A percentile compares a stretch with the other conserved stretches of the same genome.
phyloP scores from a whole-genome alignment of 768 basidiomycete species.

The Boletales sp. region DNA sequence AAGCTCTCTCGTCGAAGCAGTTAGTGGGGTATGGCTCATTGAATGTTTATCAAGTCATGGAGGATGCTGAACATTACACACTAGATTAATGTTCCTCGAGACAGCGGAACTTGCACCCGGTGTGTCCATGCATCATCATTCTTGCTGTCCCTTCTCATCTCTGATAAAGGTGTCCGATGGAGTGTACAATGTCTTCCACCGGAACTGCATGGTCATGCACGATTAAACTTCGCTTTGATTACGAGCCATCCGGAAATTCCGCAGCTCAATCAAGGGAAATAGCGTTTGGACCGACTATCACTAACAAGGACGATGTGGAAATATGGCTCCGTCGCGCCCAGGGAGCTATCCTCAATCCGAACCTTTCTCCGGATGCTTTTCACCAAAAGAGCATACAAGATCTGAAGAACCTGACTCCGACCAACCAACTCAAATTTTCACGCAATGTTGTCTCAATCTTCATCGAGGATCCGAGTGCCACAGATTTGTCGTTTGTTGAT shows the following conservation, averaged over 20 bases:
- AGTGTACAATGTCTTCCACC: slow-evolving; percentile 45
- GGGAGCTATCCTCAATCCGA: slow-evolving; percentile 39
- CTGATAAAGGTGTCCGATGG: slow-evolving; percentile 46
- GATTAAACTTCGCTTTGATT: slow-evolving; percentile 39
- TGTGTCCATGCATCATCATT: slow-evolving; percentile 10
- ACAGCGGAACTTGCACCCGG: slow-evolving; percentile 60
- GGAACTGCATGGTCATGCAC: slow-evolving; percentile 40
- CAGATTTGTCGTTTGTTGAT: slow-evolving; percentile 52
- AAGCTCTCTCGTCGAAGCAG: slow-evolving; percentile 57
- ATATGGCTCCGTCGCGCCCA: slow-evolving; percentile 44
- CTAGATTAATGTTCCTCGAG: slow-evolving; percentile 59
- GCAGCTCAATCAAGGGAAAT: slow-evolving; percentile 15
- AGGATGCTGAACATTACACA: neutral
- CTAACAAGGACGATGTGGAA: slow-evolving; percentile 34
- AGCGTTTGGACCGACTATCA: slow-evolving; percentile 31
- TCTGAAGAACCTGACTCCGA: slow-evolving; percentile 21
- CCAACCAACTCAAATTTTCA: slow-evolving; percentile 38
- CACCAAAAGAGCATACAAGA: slow-evolving; percentile 21
- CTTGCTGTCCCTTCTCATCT: neutral
- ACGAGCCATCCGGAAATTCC: slow-evolving; percentile 9
- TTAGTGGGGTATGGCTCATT: slow-evolving; percentile 43
- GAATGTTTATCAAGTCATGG: neutral
- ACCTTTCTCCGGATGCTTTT: slow-evolving; percentile 15
- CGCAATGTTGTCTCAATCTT: slow-evolving; percentile 48
- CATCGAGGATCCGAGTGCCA: slow-evolving; percentile 41